Conservation (phyloP, 2,329 filamentous ascomycete species). For the Cordyceps cateniannulata region DNA sequence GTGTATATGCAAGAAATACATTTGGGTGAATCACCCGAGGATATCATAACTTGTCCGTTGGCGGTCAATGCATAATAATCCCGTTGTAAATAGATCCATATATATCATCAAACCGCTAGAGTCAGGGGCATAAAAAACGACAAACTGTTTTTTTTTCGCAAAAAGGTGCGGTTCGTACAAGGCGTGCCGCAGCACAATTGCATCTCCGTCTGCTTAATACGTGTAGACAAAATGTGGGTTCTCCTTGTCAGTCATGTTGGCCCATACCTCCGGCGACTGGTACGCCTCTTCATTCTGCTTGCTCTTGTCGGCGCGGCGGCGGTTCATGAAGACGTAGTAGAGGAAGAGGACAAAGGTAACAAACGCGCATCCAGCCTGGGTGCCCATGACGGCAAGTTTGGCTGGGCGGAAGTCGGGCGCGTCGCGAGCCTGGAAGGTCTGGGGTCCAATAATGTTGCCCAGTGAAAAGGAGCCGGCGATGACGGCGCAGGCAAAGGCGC, state of each 20-base stretch:
- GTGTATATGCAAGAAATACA: background rate
- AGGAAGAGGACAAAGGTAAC: slow-evolving; percentile 38
- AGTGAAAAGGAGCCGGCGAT: slow-evolving; percentile 45
- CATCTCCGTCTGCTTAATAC: slow-evolving; percentile 23
- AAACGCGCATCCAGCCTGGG: slow-evolving; percentile 36
- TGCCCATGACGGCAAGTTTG: slow-evolving; percentile 48
- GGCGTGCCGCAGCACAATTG: background rate
- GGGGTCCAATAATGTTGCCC: slow-evolving; percentile 51
- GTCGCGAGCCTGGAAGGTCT: slow-evolving; percentile 47
- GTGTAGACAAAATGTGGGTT: slow-evolving; percentile 51
- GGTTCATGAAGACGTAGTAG: slow-evolving; percentile 46
- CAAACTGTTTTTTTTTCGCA: background rate
- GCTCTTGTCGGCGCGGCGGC: slow-evolving; percentile 25
- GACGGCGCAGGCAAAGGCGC: slow-evolving; percentile 42
- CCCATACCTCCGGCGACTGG: slow-evolving; percentile 37
- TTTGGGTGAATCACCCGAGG: background rate
- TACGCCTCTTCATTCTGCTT: slow-evolving; percentile 33
- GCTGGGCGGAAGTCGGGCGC: slow-evolving; percentile 46
- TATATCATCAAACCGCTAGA: background rate
- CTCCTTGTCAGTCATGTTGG: slow-evolving; percentile 48
- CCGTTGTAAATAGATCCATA: background rate
- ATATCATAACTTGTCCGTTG: background rate
- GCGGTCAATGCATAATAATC: background rate
- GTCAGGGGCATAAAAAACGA: background rate
- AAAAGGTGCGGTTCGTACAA: background rate